A percentile compares a stretch with the other conserved stretches of the same genome.
Evolutionary conservation across 768 basidiomycete species (phyloP).

Genomic region (Tulasnella sp.): DNA sequence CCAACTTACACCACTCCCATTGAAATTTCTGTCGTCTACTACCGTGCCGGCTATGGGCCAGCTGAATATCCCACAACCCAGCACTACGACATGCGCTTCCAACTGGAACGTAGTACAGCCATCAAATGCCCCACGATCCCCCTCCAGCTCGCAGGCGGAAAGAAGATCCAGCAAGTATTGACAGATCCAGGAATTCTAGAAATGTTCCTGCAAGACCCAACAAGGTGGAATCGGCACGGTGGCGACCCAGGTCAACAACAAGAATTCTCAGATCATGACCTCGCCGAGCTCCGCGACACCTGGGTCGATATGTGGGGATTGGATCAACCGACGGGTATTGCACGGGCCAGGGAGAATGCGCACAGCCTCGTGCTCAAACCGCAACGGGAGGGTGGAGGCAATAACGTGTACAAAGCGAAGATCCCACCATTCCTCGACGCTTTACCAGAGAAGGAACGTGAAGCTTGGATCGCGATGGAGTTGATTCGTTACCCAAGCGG

Average conservation of each 20-base stretch:
- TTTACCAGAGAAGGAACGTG: constrained; percentile 49
- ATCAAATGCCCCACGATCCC: constrained; percentile 90
- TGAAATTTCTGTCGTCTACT: constrained; percentile 85
- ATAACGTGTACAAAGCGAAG: constrained; percentile 80
- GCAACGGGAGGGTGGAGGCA: constrained; percentile 96
- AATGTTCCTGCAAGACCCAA: constrained; percentile 43
- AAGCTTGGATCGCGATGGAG: constrained; percentile 95
- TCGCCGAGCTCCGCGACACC: constrained; percentile 51
- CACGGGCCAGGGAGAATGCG: constrained; percentile 41
- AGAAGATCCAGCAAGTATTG: constrained; percentile 89
- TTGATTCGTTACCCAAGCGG: constrained; percentile 71
- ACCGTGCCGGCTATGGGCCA: constrained; percentile 81
- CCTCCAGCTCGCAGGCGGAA: constrained; percentile 89
- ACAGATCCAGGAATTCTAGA: constrained; percentile 64
- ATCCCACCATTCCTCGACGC: constrained; percentile 67
- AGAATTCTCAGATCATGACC: constrained; percentile 31
- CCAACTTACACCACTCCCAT: constrained; percentile 31
- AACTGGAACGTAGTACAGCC: constrained; percentile 69
- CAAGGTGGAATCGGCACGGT: constrained; percentile 18
- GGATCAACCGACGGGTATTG: constrained; percentile 39
- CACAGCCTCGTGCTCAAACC: constrained; percentile 79
- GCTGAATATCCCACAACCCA: constrained; percentile 57
- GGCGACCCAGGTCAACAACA: constrained; percentile 21
- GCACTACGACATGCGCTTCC: constrained; percentile 63
- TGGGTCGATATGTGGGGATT: constrained; percentile 91